Evolutionary conservation across 192 early-diverging fungal genomes (phyloP).

Genomic region (Phycomyces blakesleeanus): DNA sequence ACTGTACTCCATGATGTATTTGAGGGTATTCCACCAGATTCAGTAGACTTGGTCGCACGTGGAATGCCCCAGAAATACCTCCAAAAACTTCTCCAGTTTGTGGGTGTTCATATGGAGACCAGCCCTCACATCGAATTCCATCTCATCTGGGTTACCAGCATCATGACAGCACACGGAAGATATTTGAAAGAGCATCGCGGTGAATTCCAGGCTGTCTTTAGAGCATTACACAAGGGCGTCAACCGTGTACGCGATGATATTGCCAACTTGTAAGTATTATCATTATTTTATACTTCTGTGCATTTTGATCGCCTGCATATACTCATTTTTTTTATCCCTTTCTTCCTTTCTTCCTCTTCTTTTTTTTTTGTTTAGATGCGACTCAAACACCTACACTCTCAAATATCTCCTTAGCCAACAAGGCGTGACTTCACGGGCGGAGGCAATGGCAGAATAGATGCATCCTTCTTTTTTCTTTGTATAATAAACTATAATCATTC

Average conservation of each 20-base stretch:
- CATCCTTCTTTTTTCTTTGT: conserved; percentile 1
- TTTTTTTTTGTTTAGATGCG: conserved; percentile 54
- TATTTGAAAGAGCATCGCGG: conserved; percentile 66
- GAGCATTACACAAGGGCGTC: conserved; percentile 76
- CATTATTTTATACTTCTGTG: too few relatives aligned
- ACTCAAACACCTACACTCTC: conserved; percentile 72
- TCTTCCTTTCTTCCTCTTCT: conserved; percentile 15
- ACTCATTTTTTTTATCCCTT: too few relatives aligned
- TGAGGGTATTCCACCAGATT: conserved; percentile 73
- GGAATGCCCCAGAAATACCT: conserved; percentile 86
- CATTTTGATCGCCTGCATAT: background rate
- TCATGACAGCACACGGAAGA: conserved; percentile 75
- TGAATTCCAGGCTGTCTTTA: conserved; percentile 66
- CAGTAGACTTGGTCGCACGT: conserved; percentile 71
- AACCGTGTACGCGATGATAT: conserved; percentile 51
- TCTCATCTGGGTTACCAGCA: conserved; percentile 72
- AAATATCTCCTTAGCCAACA: conserved; percentile 57
- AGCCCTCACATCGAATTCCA: conserved; percentile 86
- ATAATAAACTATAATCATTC: conserved; percentile 3
- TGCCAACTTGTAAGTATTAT: conserved; percentile 57
- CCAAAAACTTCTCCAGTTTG: conserved; percentile 77
- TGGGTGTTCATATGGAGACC: conserved; percentile 75
- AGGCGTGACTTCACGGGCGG: conserved; percentile 4
- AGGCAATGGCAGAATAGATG: conserved; percentile 15
- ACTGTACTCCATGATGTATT: conserved; percentile 74